Evolutionary conservation across 768 basidiomycete species (phyloP), one percentile per base, ranked within the genome.

Genomic region (Imleria badia): DNA sequence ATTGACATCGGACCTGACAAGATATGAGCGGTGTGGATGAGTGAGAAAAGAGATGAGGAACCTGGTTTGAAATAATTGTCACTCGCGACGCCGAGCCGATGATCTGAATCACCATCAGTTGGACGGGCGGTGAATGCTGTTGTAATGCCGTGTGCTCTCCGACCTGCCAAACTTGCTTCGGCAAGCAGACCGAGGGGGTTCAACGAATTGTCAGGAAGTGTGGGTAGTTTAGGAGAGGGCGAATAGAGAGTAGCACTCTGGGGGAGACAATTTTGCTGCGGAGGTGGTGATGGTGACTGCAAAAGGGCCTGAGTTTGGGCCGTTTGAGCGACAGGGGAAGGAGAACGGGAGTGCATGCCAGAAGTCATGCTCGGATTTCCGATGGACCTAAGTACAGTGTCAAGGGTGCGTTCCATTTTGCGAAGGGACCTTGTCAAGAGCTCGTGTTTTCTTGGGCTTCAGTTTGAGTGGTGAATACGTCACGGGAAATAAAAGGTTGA

Each of bases 181-280:
- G 94, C 96, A 17, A 98, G 79, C 0, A 98, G 75, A 1, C 96
- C 96, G 12, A 98, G 78, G 6, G 96, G 96, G 59, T 96, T 98
- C 36, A 98, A 76, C 0, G 89, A 76, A 66, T 96, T 96, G 69
- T 98, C 94, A 0, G 96, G 96, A 6, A 98, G 74, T 0, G 85
- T 91, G 60, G 96, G 94, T 3, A 98, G 76, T 65, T 94, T 89
- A 0, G 94, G 95, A 2, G 92, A 94, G 3, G 79, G 77, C 1
- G 81, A 56, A 34, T 66, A 55, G 45, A 61, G 58, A 43, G 57
- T 54, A 7, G 58, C 35, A 11, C 51, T 54, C 47, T 68, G 67
- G 1, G 60, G 9, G 13, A 72, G 65, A 22, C 70, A 56, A 20
- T 63, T 51, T 13, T 75, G 70, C 19, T 79, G 74, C 7, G 83